Base-by-base conservation (phyloP, 768 basidiomycete genomes). In the Calocera viscosa region DNA sequence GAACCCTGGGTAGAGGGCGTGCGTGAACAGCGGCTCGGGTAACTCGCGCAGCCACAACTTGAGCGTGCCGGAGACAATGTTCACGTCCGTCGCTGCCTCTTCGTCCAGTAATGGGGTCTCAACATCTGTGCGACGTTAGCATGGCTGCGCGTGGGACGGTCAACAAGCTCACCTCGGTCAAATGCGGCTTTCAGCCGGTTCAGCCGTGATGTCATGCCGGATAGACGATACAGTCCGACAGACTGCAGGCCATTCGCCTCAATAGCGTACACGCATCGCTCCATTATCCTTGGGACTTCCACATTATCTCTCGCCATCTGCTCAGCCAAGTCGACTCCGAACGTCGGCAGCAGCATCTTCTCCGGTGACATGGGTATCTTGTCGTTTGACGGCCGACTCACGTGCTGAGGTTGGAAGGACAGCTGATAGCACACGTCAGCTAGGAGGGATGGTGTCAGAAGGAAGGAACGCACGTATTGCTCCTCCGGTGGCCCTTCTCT, bases 21-120 rank as follows among this genome's bases (percentile, higher is more conserved):
- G 80, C 3, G 95, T 98, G 71, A 99, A 77, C 63, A 99, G 77
- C 30, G 96, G 95, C 73, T 97, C 93, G 10, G 96, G 94, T 41
- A 98, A 80, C 73, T 99, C 96, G 69, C 96, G 83, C 72, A 99
- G 81, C 94, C 96, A 99, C 72, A 94, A 81, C 77, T 99, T 99
- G 69, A 97, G 80, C 26, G 88, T 91, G 67, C 92, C 90, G n/a
- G 96, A 83, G 64, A 98, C 89, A 68, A 91, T 93, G 78, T 95
- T 97, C 77, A 98, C 94, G 75, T 99, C 96, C 19, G 85, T 82
- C 35, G 89, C 84, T 90, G 94, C 94, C 75, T 98, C 95, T 2
- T 89, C 84, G 5, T 93, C 86, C 64, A 99, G 80, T 76, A 98
- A 88, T 38, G 94, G 90, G 0, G 85, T 81, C 19, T 96, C 90